A percentile compares a stretch with the other conserved stretches of the same genome.
Conservation (phyloP, 345 rosid genomes). For the Brassica incana region DNA sequence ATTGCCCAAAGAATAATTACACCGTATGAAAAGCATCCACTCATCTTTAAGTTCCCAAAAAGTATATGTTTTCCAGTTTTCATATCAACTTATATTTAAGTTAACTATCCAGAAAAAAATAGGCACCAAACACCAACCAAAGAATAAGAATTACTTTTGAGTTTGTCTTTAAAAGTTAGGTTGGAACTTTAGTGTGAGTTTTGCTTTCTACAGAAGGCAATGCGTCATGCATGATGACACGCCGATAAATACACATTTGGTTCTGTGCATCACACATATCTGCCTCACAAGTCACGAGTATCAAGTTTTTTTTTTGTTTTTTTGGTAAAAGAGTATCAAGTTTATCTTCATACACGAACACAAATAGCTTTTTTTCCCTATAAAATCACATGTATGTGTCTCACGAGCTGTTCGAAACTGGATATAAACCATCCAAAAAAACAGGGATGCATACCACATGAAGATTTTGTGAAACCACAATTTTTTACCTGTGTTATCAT, state of each 20-base stretch:
- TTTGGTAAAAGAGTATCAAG: background rate
- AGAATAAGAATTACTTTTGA: background rate
- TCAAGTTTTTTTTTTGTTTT: too few species aligned
- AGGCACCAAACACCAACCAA: background rate
- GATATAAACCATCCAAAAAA: background rate
- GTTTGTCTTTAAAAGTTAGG: background rate
- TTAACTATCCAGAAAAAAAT: background rate
- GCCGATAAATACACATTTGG: constrained; percentile 15
- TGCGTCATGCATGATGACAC: constrained; percentile 34
- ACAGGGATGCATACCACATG: background rate
- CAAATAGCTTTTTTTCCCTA: background rate
- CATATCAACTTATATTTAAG: background rate
- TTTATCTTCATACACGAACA: background rate
- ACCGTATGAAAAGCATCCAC: background rate
- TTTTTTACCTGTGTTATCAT: too few species aligned
- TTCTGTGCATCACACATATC: constrained; percentile 19
- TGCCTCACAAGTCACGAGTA: constrained; percentile 12
- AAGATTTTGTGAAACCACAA: background rate
- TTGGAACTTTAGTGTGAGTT: constrained; percentile 1
- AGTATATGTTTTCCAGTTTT: too few species aligned
- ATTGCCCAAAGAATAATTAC: background rate
- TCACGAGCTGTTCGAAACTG: background rate
- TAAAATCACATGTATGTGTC: background rate
- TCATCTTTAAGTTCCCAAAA: background rate
- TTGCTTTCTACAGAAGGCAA: background rate